A percentile compares a stretch with the other conserved stretches of the same genome.
These are phyloP conservation scores for Amanita subjunquillea DNA, from an alignment of 768 basidiomycete genomes.

Conservation along the genomic window DNA sequence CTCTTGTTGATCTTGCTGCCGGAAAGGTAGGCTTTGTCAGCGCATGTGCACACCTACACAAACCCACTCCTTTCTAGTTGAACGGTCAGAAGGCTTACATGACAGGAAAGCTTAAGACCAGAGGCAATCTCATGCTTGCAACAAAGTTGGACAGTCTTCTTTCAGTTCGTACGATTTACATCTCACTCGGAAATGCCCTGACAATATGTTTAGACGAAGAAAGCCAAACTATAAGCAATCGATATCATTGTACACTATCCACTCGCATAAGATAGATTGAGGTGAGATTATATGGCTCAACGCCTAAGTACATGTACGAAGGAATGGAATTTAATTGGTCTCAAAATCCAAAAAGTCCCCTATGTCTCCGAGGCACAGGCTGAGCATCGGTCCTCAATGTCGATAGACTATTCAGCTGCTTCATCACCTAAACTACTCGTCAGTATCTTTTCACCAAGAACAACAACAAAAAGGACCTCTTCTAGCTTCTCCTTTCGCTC, in stretches of 20 bases:
- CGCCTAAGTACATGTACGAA: neutral
- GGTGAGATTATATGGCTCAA: neutral
- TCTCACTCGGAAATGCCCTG: neutral
- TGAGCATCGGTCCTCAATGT: constrained; percentile 79
- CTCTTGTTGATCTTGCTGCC: constrained; percentile 56
- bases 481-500: constrained; percentile 97
- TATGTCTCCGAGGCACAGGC: constrained; percentile 59
- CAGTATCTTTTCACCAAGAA: neutral
- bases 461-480: constrained; percentile 42
- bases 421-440: constrained; percentile 62
- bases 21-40: constrained; percentile 43
- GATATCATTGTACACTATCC: neutral
- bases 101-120: constrained; percentile 89
- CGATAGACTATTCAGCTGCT: constrained; percentile 86
- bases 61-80: constrained; percentile 28
- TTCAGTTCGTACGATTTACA: constrained; percentile 38
- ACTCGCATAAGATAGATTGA: neutral
- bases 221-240: constrained; percentile 32
- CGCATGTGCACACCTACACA: neutral
- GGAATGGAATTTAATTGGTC: neutral
- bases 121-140: constrained; percentile 88
- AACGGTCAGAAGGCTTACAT: constrained; percentile 95
- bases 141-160: constrained; percentile 83
- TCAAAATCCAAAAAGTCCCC: constrained; percentile 77
- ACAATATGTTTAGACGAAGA: constrained; percentile 20